phyloP scores from a whole-genome alignment of 331 rosid species.

The Quercus phellos region DNA sequence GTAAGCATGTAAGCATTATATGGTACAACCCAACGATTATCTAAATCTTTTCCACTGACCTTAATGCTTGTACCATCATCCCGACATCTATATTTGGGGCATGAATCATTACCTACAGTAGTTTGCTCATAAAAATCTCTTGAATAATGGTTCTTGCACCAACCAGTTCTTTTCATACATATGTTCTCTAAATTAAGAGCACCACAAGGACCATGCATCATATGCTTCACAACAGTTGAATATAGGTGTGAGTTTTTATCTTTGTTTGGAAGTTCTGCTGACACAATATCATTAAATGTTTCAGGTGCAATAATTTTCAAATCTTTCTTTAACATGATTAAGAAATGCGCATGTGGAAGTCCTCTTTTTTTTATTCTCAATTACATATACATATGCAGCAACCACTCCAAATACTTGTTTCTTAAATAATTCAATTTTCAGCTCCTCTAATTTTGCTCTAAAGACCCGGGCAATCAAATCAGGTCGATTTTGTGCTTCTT shows the following conservation, averaged over 20 bases:
- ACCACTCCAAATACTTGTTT: background rate
- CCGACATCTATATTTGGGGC: background rate
- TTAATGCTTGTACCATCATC: background rate
- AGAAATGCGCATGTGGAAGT: conserved; percentile 1
- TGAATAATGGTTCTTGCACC: background rate
- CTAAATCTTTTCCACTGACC: background rate
- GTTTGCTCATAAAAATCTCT: background rate
- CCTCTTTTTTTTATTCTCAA: conserved; percentile 13
- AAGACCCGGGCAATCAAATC: background rate
- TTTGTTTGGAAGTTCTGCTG: background rate
- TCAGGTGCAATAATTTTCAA: background rate
- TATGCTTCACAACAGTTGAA: background rate
- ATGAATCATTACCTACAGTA: background rate
- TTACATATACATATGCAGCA: background rate
- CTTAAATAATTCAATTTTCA: background rate
- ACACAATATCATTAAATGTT: background rate
- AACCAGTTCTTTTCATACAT: background rate
- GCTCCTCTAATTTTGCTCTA: background rate
- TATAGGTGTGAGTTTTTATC: background rate
- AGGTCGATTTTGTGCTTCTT: background rate
- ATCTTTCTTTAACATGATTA: background rate
- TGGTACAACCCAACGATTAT: background rate
- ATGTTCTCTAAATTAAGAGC: background rate
- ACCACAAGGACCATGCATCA: conserved; percentile 6
- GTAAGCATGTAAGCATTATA: background rate